Evolutionary conservation across 352 stramenopile species (phyloP).

Genomic region (Aphanomyces euteiches): DNA sequence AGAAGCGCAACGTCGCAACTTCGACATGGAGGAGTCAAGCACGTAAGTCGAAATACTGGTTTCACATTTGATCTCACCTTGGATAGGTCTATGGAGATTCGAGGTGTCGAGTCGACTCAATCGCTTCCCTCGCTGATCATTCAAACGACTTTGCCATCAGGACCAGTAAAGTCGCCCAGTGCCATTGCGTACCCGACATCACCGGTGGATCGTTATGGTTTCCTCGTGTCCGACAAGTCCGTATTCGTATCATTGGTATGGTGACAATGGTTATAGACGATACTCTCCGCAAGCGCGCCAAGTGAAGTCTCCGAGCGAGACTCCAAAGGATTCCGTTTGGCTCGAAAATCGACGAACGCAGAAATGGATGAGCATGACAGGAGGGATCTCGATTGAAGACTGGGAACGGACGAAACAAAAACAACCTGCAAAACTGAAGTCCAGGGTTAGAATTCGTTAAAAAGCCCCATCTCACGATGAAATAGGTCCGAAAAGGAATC

Average conservation of each 20-base stretch:
- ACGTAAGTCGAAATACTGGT: too few species aligned
- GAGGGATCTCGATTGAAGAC: conserved; percentile 61
- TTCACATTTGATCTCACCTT: too few species aligned
- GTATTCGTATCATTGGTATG: conserved; percentile 8
- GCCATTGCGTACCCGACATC: conserved; percentile 49
- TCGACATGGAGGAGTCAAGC: neutral
- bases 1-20: neutral
- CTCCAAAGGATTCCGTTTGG: conserved; percentile 39
- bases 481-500: conserved; percentile 61
- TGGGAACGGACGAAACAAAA: conserved; percentile 69
- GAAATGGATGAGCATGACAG: conserved; percentile 81
- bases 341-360: conserved; percentile 72
- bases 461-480: neutral
- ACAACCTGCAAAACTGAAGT: conserved; percentile 57
- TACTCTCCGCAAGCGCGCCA: neutral
- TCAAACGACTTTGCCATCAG: neutral
- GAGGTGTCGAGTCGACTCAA: neutral
- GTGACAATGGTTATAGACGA: neutral
- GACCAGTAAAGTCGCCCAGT: neutral
- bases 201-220: conserved; percentile 66
- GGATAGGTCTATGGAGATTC: neutral
- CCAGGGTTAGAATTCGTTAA: conserved; percentile 32
- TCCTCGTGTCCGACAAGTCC: conserved; percentile 69
- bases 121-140: neutral
- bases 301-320: neutral